Conservation (phyloP, 2,329 filamentous ascomycete species). For the Uncinocarpus reesii region DNA sequence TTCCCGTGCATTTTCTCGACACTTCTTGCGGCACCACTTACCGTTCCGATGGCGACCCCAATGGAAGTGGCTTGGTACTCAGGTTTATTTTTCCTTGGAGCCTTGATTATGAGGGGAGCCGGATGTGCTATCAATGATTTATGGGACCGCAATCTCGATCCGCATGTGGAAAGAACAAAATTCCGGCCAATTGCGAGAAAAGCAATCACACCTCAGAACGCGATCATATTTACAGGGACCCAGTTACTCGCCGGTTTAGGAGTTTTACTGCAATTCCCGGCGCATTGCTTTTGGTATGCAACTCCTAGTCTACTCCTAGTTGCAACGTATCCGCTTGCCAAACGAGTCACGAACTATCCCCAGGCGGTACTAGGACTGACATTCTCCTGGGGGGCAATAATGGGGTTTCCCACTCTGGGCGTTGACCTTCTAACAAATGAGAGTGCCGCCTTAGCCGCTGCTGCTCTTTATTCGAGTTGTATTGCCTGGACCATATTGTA, state of each 20-base stretch:
- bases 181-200: slow-evolving; percentile 44
- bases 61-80: slow-evolving; percentile 31
- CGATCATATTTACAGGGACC: slow-evolving; percentile 36
- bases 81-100: slow-evolving; percentile 35
- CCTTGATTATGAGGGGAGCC: slow-evolving; percentile 42
- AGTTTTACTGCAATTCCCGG: slow-evolving; percentile 36
- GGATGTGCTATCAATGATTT: slow-evolving; percentile 49
- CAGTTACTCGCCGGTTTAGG: slow-evolving; percentile 36
- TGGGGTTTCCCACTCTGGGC: slow-evolving; percentile 39
- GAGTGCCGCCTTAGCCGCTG: slow-evolving; percentile 29
- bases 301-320: slow-evolving; percentile 37
- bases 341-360: slow-evolving; percentile 45
- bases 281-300: slow-evolving; percentile 36
- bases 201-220: slow-evolving; percentile 39
- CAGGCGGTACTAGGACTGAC: slow-evolving; percentile 43
- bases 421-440: slow-evolving; percentile 36
- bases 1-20: slow-evolving; percentile 44
- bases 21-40: slow-evolving; percentile 34
- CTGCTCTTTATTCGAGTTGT: slow-evolving; percentile 39
- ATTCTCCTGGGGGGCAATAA: slow-evolving; percentile 44
- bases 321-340: slow-evolving; percentile 43
- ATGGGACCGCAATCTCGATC: slow-evolving; percentile 46
- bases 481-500: slow-evolving; percentile 42
- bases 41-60: slow-evolving; percentile 31
- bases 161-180: slow-evolving; percentile 42